A percentile compares a stretch with the other conserved stretches of the same genome.
phyloP scores from a whole-genome alignment of 2,329 filamentous ascomycete species.

The Neobulgaria alba region DNA sequence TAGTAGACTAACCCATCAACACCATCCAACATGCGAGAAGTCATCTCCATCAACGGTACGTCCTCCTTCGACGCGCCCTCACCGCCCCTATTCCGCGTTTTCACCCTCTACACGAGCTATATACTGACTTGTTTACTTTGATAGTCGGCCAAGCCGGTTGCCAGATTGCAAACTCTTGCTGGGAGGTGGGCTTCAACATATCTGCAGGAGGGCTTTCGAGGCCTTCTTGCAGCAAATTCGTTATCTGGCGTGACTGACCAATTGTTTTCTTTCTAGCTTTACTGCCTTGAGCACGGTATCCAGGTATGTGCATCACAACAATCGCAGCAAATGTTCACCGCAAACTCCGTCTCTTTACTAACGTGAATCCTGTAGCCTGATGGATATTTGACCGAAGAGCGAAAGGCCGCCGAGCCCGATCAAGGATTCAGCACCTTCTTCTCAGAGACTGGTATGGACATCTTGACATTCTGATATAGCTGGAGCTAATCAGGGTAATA shows the following conservation, averaged over 20 bases:
- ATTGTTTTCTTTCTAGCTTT: constrained; percentile 59
- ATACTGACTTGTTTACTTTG: constrained; percentile 21
- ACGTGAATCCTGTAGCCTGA: constrained; percentile 61
- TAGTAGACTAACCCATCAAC: constrained; percentile 16
- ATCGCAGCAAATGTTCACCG: neutral
- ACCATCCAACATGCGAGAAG: constrained; percentile 83
- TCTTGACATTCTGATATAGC: constrained; percentile 24
- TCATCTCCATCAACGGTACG: constrained; percentile 98
- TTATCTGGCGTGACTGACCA: constrained; percentile 17
- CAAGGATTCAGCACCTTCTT: constrained; percentile 99
- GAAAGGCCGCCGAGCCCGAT: constrained; percentile 85
- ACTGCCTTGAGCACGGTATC: constrained; percentile 99
- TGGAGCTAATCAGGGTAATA: constrained; percentile 28
- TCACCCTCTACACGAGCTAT: constrained; percentile 14
- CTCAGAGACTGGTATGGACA: constrained; percentile 84
- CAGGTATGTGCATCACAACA: constrained; percentile 58
- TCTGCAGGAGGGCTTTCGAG: constrained; percentile 17
- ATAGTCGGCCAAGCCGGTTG: constrained; percentile 99
- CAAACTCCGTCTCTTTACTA: constrained; percentile 18
- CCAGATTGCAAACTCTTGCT: constrained; percentile 99
- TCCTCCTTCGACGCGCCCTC: constrained; percentile 28
- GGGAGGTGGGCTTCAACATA: constrained; percentile 72
- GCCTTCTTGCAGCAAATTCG: constrained; percentile 6
- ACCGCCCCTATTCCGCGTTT: constrained; percentile 30
- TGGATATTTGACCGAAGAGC: constrained; percentile 97